These are phyloP conservation scores for Eutrema heterophyllum DNA, from an alignment of 345 rosid genomes.

Conservation along the genomic window DNA sequence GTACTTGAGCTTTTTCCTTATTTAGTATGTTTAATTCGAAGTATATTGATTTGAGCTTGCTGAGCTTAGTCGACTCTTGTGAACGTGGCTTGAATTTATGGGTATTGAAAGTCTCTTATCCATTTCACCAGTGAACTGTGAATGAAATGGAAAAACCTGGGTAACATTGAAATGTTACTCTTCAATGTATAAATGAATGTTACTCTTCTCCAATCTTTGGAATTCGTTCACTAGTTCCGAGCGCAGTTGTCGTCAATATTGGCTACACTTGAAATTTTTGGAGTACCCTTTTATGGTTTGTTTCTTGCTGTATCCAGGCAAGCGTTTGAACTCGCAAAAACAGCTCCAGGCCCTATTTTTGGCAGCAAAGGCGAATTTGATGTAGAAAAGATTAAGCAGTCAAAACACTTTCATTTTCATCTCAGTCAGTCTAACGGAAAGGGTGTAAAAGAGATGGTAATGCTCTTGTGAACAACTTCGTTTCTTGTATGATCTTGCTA, in stretches of 20 bases:
- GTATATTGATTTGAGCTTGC: neutral
- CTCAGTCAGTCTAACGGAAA: constrained; percentile 45
- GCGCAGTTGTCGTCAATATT: neutral
- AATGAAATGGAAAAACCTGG: neutral
- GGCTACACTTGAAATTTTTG: neutral
- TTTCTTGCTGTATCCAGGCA: constrained; percentile 37
- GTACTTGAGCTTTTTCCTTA: constrained; percentile 28
- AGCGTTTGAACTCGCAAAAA: constrained; percentile 76
- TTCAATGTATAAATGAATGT: neutral
- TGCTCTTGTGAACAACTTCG: neutral
- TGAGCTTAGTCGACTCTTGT: neutral
- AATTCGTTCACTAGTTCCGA: neutral
- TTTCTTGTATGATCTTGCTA: neutral
- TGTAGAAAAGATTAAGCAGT: constrained; percentile 61
- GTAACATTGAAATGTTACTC: neutral
- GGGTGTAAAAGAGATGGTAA: constrained; percentile 31
- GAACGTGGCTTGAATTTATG: constrained; percentile 2
- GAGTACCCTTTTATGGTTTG: constrained; percentile 12
- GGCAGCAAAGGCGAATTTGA: constrained; percentile 43
- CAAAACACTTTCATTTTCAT: constrained; percentile 51
- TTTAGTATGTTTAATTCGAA: neutral
- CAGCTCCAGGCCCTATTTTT: constrained; percentile 53
- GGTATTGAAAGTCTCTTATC: neutral
- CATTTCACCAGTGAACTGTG: neutral
- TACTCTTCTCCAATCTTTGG: neutral